Evolutionary conservation across 257 asterid genomes (phyloP), one percentile per base, ranked within the genome.

Genomic region (Solanum neorickii): DNA sequence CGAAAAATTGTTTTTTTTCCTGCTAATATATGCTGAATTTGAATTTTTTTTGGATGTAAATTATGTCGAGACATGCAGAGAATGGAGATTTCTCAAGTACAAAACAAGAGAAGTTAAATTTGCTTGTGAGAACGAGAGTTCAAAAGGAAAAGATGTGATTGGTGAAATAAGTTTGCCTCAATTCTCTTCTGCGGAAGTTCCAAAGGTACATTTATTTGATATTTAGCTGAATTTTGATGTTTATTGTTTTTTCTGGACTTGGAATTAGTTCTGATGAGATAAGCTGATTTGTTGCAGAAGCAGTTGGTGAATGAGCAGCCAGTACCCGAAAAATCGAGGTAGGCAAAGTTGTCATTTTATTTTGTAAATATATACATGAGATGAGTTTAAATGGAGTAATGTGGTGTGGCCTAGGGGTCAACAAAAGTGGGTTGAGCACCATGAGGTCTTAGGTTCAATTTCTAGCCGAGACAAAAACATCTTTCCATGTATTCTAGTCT

Each of bases 121-220:
- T 93, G 93, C 96, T 85, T 87, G 88, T 83, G 93, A 92, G 56
- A 93, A 83, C 88, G 90, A 88, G 86, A 87, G 78, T 92, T 85
- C 86, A 16, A 87, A 86, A 88, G 94, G 92, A 84, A 91, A 88
- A 82, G 96, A 97, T 88, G 93, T 93, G 20, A 82, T 89, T 5
- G 96, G 93, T 49, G 93, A 86, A 86, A 85, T 92, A 85, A 92
- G 89, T 66, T 90, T 97, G 86, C 92, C 98, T 66, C 99, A 93
- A 66, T 97, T 97, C 91, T 95, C 99, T 82, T 86, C 99, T 83
- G 97, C 95, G 83, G 87, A 92, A 75, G 98, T 96, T 92, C 97
- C 97, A n/a, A 91, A 93, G 99, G 99, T 96, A 92, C 42, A 46
- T 52, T 37, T 62, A 27, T 62, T 70, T 69, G 70, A 13, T 12